Base-by-base conservation (phyloP, 208 protist genomes). In the Tritrichomonas musculus region DNA sequence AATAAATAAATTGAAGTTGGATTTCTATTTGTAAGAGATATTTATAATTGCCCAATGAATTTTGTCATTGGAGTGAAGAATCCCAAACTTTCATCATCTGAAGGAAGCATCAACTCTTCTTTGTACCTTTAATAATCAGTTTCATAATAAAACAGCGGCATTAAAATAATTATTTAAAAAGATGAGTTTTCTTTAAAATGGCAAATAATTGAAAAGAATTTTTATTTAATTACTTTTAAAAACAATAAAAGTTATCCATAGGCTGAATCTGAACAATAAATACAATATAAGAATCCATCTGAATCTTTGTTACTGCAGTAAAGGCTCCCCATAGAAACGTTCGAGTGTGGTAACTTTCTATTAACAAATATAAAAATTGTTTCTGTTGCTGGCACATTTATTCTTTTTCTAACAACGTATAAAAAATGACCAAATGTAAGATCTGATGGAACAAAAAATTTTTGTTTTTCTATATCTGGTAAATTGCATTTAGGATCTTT, bases 401-500 rank as follows among this genome's bases (percentile, higher is more conserved):
- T 92, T 57, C 82, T 57, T 36, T 92, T 92, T 20, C 82, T 22
- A 20, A 92, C 82, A n/a, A 92, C 82, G 41, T 57, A 92, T 20
- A 92, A 14, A 20, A 92, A 92, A 20, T 92, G 82, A 30, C 50
- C 82, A 27, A 66, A 47, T 25, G 82, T 66, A 17, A 92, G 50
- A 4, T 92, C 82, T n/a, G 47, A 69, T 39, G 82, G 82, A 50
- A 92, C 82, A 39, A 92, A 50, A 50, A 92, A 69, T 57, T 92
- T 92, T 66, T 57, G 50, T 66, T 36, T 92, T 92, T 92, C 82
- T 11, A 92, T 92, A 69, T 92, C 82, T 20, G 47, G 47, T 17
- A 92, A 49, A 22, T 47, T 92, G n/a, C 50, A 92, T 92, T 39
- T 92, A 47, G 82, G 82, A 44, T 92, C 82, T 65, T 92, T 92